Evolutionary conservation across 2,329 filamentous ascomycete species (phyloP).

Genomic region (Pseudogymnoascus sp.): DNA sequence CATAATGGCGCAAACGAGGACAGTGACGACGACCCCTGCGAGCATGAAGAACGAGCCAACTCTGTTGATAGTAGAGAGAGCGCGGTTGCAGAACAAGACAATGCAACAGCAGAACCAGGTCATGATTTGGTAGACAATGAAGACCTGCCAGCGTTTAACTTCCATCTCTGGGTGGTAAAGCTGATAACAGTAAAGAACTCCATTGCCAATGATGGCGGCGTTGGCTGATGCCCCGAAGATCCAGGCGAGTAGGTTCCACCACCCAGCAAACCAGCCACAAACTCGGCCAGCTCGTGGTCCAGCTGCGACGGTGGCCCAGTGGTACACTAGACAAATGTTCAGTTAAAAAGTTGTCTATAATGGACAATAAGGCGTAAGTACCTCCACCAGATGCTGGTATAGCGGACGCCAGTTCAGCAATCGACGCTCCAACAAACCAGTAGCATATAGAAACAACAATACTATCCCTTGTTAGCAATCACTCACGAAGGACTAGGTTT

Average conservation of each 20-base stretch:
- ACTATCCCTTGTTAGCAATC: constrained; percentile 37
- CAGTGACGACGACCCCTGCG: constrained; percentile 48
- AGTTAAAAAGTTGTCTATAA: not conserved
- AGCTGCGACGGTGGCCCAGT: constrained; percentile 46
- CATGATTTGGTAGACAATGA: constrained; percentile 42
- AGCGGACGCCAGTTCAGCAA: constrained; percentile 44
- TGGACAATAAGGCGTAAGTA: constrained; percentile 12
- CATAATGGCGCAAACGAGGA: constrained; percentile 52
- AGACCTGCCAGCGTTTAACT: constrained; percentile 45
- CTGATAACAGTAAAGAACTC: constrained; percentile 42
- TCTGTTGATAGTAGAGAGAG: constrained; percentile 47
- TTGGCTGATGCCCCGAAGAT: constrained; percentile 35
- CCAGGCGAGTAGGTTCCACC: constrained; percentile 48
- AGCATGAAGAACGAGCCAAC: constrained; percentile 49
- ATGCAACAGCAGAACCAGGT: constrained; percentile 41
- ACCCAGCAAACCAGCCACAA: constrained; percentile 45
- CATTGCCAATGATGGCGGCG: constrained; percentile 38
- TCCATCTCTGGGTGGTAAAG: constrained; percentile 42
- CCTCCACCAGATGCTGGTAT: constrained; percentile 36
- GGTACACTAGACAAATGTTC: constrained; percentile 36
- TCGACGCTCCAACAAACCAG: constrained; percentile 43
- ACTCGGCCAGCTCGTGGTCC: constrained; percentile 40
- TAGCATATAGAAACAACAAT: constrained; percentile 46
- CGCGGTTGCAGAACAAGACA: constrained; percentile 50
- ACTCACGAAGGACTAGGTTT: constrained; percentile 36